phyloP scores from a whole-genome alignment of 139 green algal genomes.

The Micractinium conductrix region DNA sequence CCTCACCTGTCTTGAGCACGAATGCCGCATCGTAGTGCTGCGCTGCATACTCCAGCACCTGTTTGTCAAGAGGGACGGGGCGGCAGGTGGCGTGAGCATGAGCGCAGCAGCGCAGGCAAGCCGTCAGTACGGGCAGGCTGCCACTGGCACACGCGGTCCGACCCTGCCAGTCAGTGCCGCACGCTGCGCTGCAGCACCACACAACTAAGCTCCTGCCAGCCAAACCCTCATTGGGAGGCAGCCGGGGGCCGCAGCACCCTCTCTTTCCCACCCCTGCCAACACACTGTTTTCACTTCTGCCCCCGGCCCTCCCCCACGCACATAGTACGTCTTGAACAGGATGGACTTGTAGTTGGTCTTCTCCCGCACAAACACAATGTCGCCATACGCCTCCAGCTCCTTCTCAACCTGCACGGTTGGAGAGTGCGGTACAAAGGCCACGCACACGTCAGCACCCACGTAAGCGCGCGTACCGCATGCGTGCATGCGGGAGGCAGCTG shows the following conservation, averaged over 20 bases:
- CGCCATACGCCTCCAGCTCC: constrained; percentile 47
- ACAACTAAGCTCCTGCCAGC: too few relatives aligned
- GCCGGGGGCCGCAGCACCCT: too few relatives aligned
- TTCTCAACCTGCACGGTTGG: constrained; percentile 58
- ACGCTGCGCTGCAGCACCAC: too few relatives aligned
- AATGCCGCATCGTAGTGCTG: constrained; percentile 53
- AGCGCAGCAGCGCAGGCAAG: background rate
- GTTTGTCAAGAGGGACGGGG: background rate
- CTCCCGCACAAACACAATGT: constrained; percentile 59
- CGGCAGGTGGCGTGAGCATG: background rate
- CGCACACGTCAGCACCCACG: too few relatives aligned
- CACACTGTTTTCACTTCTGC: too few relatives aligned
- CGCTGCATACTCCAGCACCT: constrained; percentile 56
- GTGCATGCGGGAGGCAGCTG: too few relatives aligned
- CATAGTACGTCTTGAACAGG: constrained; percentile 61
- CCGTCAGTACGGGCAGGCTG: background rate
- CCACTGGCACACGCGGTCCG: too few relatives aligned
- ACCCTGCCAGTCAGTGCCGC: too few relatives aligned
- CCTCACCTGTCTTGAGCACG: constrained; percentile 65
- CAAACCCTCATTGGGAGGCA: too few relatives aligned
- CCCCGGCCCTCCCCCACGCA: too few relatives aligned
- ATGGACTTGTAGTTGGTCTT: constrained; percentile 69
- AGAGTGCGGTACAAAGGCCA: background rate
- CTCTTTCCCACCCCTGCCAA: too few relatives aligned
- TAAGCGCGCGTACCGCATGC: too few relatives aligned